These are phyloP conservation scores for Ceratobasidium sp. DNA, from an alignment of 1,284 basidiomycete genomes.

Conservation along the genomic window DNA sequence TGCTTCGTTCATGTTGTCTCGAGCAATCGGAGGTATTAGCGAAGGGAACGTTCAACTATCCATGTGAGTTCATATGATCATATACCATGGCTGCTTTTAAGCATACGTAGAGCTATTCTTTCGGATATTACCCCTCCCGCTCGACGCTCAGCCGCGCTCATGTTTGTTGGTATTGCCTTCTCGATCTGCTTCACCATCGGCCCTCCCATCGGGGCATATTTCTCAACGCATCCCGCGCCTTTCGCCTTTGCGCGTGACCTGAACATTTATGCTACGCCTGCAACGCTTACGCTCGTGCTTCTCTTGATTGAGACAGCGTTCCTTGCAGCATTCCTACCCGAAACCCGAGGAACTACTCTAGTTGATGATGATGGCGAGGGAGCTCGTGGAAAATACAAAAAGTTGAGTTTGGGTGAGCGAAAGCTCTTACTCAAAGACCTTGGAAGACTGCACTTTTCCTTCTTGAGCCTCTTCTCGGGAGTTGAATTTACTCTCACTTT, in stretches of 20 bases:
- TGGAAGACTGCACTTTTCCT: constrained; percentile 76
- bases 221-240: constrained; percentile 60
- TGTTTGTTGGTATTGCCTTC: constrained; percentile 91
- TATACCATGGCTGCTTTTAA: background rate
- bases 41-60: constrained; percentile 68
- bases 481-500: constrained; percentile 93
- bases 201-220: constrained; percentile 83
- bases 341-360: constrained; percentile 66
- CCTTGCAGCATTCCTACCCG: constrained; percentile 73
- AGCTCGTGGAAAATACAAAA: constrained; percentile 15
- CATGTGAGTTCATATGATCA: constrained; percentile 48
- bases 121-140: constrained; percentile 83
- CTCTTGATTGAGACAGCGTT: constrained; percentile 75
- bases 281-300: constrained; percentile 75
- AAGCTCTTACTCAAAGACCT: constrained; percentile 52
- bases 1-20: constrained; percentile 84
- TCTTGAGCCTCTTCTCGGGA: constrained; percentile 84
- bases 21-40: constrained; percentile 86
- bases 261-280: constrained; percentile 87
- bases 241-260: constrained; percentile 66
- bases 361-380: constrained; percentile 45
- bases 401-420: constrained; percentile 40
- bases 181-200: constrained; percentile 90
- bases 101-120: constrained; percentile 73
- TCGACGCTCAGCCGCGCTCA: constrained; percentile 82